These are phyloP conservation scores for Ambrosia trifida DNA, from an alignment of 129 eudicot species.

Conservation along the genomic window DNA sequence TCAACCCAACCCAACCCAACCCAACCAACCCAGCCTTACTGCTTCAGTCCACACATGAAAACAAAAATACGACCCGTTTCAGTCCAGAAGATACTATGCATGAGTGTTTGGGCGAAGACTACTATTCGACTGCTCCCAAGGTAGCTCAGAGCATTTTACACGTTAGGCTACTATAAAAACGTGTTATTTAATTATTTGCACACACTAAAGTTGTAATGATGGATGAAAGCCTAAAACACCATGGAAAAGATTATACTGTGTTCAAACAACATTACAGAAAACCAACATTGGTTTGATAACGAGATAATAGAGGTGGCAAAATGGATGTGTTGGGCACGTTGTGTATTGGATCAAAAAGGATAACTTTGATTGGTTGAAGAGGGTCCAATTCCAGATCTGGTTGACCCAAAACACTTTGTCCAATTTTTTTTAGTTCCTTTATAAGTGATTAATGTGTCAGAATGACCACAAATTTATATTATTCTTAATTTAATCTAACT, in stretches of 20 bases:
- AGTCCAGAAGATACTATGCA: background rate
- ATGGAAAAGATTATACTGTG: too few species aligned
- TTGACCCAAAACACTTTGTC: too few species aligned
- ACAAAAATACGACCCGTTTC: background rate
- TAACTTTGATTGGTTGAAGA: background rate
- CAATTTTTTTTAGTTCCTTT: background rate
- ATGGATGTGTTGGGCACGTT: background rate
- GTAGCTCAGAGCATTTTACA: background rate
- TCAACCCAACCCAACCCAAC: too few species aligned
- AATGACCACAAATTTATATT: background rate
- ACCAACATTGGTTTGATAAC: too few species aligned
- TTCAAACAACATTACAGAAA: too few species aligned
- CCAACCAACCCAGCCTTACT: too few species aligned
- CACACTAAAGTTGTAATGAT: background rate
- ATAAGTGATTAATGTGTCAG: background rate
- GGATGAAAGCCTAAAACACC: too few species aligned
- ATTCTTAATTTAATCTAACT: background rate
- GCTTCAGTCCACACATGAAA: background rate
- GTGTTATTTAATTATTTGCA: background rate
- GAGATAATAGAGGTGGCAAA: too few species aligned
- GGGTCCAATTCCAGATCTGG: background rate
- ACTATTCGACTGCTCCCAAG: too few species aligned
- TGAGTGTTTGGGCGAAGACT: too few species aligned
- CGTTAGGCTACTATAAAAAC: background rate
- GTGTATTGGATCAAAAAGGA: background rate